Evolutionary conservation across 257 asterid species (phyloP).

Genomic region (Solanum pinnatisectum): DNA sequence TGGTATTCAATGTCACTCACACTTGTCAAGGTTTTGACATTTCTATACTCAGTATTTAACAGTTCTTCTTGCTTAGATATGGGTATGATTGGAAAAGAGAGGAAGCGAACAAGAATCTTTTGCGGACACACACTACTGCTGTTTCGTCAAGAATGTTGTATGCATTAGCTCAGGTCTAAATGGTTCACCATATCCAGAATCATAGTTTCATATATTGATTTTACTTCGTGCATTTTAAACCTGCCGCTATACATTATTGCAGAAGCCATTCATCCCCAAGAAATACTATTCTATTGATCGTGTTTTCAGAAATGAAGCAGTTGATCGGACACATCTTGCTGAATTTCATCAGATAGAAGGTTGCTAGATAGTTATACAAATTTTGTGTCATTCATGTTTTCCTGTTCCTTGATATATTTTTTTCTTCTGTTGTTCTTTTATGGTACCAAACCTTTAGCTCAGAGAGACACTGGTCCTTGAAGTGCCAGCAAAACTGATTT

Average conservation of each 20-base stretch:
- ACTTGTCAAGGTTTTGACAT: neutral
- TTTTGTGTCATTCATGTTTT: neutral
- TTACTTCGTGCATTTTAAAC: neutral
- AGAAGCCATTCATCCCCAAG: conserved; percentile 81
- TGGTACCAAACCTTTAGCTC: neutral
- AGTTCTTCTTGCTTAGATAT: conserved; percentile 38
- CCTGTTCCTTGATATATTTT: neutral
- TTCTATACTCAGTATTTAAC: neutral
- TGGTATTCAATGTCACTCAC: neutral
- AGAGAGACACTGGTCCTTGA: neutral
- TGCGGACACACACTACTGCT: conserved; percentile 97
- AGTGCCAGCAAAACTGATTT: neutral
- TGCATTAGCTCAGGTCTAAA: conserved; percentile 75
- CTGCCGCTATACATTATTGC: conserved; percentile 9
- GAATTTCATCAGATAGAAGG: conserved; percentile 99
- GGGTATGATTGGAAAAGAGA: conserved; percentile 93
- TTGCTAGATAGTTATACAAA: conserved; percentile 8
- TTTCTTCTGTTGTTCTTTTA: neutral
- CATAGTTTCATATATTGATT: neutral
- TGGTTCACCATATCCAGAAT: neutral
- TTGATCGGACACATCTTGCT: conserved; percentile 95
- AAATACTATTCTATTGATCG: conserved; percentile 93
- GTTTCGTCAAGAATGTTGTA: conserved; percentile 95
- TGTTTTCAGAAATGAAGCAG: conserved; percentile 97
- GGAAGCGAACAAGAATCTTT: conserved; percentile 91